phyloP scores from a whole-genome alignment of 345 rosid species.

The Rhodamnia argentea region DNA sequence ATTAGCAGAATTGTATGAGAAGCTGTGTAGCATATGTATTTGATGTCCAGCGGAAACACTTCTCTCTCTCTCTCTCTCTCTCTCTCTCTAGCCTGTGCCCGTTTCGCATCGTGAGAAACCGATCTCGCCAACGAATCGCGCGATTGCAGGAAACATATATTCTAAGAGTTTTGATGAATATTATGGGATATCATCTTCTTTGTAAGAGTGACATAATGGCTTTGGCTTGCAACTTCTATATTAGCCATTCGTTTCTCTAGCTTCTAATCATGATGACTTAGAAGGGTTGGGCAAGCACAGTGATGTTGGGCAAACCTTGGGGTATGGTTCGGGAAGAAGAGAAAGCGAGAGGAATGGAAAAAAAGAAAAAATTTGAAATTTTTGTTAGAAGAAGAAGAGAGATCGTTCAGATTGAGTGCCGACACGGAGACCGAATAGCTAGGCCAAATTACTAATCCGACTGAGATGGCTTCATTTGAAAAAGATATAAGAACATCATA shows the following conservation, averaged over 20 bases:
- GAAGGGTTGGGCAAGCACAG: too few relatives aligned
- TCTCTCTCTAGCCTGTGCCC: background rate
- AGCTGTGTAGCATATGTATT: background rate
- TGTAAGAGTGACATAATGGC: background rate
- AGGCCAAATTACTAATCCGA: too few relatives aligned
- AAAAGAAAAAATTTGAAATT: too few relatives aligned
- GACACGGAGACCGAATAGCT: too few relatives aligned
- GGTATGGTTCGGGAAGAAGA: too few relatives aligned
- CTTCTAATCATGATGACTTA: background rate
- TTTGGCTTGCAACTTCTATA: background rate
- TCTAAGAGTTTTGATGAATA: background rate
- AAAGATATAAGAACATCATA: too few relatives aligned
- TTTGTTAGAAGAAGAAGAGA: too few relatives aligned
- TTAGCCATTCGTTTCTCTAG: background rate
- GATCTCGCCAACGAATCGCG: background rate
- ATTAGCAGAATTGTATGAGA: background rate
- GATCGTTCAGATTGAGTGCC: too few relatives aligned
- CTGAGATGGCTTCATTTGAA: too few relatives aligned
- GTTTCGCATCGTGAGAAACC: background rate
- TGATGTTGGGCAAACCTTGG: too few relatives aligned
- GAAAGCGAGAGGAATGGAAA: too few relatives aligned
- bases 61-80: background rate
- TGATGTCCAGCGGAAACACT: background rate
- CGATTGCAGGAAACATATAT: background rate
- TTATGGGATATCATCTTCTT: background rate